A percentile compares a stretch with the other conserved stretches of the same genome.
Conservation (phyloP, 352 stramenopile genomes). For the Plasmopara viticola region DNA sequence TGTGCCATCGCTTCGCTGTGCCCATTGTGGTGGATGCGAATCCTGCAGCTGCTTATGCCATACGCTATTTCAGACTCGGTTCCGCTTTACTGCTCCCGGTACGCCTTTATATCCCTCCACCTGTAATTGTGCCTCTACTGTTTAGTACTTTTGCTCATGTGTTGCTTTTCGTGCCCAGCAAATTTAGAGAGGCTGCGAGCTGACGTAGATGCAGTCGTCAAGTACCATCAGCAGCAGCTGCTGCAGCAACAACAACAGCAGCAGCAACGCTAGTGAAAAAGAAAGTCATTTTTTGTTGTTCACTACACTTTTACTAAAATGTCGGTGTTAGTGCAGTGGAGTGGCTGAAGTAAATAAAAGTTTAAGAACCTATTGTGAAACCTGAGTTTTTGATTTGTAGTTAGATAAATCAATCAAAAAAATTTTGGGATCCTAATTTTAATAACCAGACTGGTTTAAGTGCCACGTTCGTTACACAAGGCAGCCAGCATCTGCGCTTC, state of each 20-base stretch:
- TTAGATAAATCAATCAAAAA: too few relatives aligned
- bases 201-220: slow-evolving; percentile 38
- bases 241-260: slow-evolving; percentile 25
- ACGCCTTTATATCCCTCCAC: slow-evolving; percentile 9
- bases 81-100: slow-evolving; percentile 70
- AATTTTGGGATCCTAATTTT: too few relatives aligned
- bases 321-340: neutral
- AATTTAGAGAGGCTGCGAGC: slow-evolving; percentile 34
- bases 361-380: too few relatives aligned
- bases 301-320: slow-evolving; percentile 6
- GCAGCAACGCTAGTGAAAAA: slow-evolving; percentile 20
- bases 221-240: slow-evolving; percentile 37
- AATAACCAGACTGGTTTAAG: too few relatives aligned
- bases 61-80: slow-evolving; percentile 84
- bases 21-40: slow-evolving; percentile 71
- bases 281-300: slow-evolving; percentile 6
- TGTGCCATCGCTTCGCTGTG: slow-evolving; percentile 46
- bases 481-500: too few relatives aligned
- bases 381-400: too few relatives aligned
- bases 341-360: too few relatives aligned
- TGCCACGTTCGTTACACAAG: too few relatives aligned
- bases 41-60: slow-evolving; percentile 78
- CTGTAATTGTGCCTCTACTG: slow-evolving; percentile 1
- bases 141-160: slow-evolving; percentile 1
- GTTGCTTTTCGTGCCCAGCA: slow-evolving; percentile 8